Evolutionary conservation across 1,139 yeast species (phyloP).

Genomic region (Pichia sp.): DNA sequence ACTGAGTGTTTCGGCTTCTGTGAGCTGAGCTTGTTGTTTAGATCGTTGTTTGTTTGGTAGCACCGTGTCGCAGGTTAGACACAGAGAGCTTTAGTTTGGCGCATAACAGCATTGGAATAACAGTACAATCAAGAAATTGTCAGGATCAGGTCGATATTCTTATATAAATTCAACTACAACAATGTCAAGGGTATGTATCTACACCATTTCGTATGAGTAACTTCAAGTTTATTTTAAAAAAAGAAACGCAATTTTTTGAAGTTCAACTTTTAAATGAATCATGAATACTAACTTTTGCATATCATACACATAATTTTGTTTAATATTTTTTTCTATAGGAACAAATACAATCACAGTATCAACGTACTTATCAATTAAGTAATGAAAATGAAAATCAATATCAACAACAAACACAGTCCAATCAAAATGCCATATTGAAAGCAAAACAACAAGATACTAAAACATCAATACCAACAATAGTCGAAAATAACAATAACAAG

Average conservation of each 20-base stretch:
- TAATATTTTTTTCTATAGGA: slow-evolving; percentile 10
- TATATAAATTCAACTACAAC: neutral
- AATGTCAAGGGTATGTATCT: neutral
- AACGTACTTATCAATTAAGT: slow-evolving; percentile 10
- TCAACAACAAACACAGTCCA: slow-evolving; percentile 4
- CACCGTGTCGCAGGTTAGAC: neutral
- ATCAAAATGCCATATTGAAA: neutral
- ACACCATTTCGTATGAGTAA: neutral
- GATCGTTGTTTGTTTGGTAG: neutral
- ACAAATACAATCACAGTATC: slow-evolving; percentile 21
- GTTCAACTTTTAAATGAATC: neutral
- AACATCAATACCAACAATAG: neutral
- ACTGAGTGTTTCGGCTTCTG: neutral
- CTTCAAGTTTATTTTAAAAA: too few species aligned
- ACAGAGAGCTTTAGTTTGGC: neutral
- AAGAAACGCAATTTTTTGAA: too few species aligned
- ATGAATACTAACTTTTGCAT: neutral
- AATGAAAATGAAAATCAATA: slow-evolving; percentile 20
- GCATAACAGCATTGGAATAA: neutral
- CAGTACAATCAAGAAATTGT: neutral
- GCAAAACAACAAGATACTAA: slow-evolving; percentile 2
- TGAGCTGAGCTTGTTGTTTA: neutral
- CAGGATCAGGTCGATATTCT: neutral
- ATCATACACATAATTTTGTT: neutral
- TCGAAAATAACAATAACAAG: neutral